Evolutionary conservation across 2,329 filamentous ascomycete genomes (phyloP).

Genomic region (Chaetoscypha palmicola): DNA sequence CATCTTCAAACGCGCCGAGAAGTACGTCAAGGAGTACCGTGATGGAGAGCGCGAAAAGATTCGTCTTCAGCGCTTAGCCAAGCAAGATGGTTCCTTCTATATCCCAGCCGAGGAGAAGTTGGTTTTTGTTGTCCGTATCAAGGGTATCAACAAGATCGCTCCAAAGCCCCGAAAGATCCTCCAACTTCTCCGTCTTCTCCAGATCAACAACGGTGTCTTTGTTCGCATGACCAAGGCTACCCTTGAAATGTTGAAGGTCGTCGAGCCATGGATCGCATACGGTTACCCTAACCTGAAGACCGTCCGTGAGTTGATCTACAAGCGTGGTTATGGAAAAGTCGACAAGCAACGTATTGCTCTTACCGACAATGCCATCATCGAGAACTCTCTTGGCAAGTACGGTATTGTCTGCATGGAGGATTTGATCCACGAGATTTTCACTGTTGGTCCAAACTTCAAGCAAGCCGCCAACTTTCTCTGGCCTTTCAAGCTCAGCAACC

Average conservation of each 20-base stretch:
- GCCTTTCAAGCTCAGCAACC: slow-evolving; percentile 95
- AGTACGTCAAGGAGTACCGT: slow-evolving; percentile 99
- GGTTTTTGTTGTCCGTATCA: slow-evolving; percentile 98
- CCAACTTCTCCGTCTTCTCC: slow-evolving; percentile 96
- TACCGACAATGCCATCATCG: slow-evolving; percentile 96
- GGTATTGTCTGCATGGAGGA: slow-evolving; percentile 99
- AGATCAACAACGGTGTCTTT: slow-evolving; percentile 99
- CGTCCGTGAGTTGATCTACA: slow-evolving; percentile 99
- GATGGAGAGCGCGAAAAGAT: slow-evolving; percentile 98
- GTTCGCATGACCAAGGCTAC: slow-evolving; percentile 97
- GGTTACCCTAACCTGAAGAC: slow-evolving; percentile 99
- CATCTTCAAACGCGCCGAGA: slow-evolving; percentile 99
- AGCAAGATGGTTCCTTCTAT: slow-evolving; percentile 89
- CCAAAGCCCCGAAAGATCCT: slow-evolving; percentile 99
- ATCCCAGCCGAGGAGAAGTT: slow-evolving; percentile 92
- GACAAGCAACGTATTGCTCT: slow-evolving; percentile 96
- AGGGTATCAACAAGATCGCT: slow-evolving; percentile 99
- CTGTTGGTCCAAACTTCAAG: slow-evolving; percentile 99
- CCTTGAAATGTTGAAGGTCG: slow-evolving; percentile 92
- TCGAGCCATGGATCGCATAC: slow-evolving; percentile 98
- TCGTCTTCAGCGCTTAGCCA: slow-evolving; percentile 81
- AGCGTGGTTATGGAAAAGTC: slow-evolving; percentile 98
- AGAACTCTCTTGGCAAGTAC: slow-evolving; percentile 94
- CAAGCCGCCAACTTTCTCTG: slow-evolving; percentile 50
- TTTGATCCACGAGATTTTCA: slow-evolving; percentile 98